Base-by-base conservation (phyloP, 352 stramenopile genomes). In the Phytopythium montanum region DNA sequence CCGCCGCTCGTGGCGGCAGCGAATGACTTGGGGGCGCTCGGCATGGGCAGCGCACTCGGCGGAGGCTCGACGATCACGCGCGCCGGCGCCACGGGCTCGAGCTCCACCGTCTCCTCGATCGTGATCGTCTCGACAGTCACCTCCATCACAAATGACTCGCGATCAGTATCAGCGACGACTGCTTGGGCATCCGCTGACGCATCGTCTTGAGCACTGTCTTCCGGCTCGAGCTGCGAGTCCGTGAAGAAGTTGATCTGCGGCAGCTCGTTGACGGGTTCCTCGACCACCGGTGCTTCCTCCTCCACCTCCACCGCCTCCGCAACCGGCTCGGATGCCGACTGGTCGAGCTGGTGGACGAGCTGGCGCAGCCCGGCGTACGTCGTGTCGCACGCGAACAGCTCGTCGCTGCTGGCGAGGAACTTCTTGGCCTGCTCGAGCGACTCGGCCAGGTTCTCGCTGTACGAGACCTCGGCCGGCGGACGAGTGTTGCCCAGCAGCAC, bases 241-340 rank as follows among this genome's bases (percentile, higher is more conserved):
- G 85, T 89, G 45, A 94, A 92, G 60, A 94, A 94, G 56, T 89
- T 94, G 60, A 94, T 91, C 29, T 90, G 64, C 7, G 85, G 81
- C 59, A 89, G 62, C 23, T 73, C 68, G 21, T 87, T 73, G 12
- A 72, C 12, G 23, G 10, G 8, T 13, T 50, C 73, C 48, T 69
- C 50, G 10, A 61, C 65, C 28, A 61, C 54, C 14, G 82, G 59
- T 2, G 56, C 50, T 5, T 61, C 48, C 25, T 56, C 51, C 21
- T 45, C 62, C 4, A 25, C 41, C n/a, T 60, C 59, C 0, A 56
- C 60, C 7, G 57, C 50, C 41, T 71, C 57, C 6, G 64, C 51
- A 31, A 50, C 38, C 26, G 46, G 13, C 19, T 66, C 28, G 33
- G 61, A 50, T 60, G 26, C 34, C 39, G 54, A 50, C 18, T 62